A percentile compares a stretch with the other conserved stretches of the same genome.
These are phyloP conservation scores for Anthracocystis walkeri DNA, from an alignment of 1,284 basidiomycete genomes.

Conservation along the genomic window DNA sequence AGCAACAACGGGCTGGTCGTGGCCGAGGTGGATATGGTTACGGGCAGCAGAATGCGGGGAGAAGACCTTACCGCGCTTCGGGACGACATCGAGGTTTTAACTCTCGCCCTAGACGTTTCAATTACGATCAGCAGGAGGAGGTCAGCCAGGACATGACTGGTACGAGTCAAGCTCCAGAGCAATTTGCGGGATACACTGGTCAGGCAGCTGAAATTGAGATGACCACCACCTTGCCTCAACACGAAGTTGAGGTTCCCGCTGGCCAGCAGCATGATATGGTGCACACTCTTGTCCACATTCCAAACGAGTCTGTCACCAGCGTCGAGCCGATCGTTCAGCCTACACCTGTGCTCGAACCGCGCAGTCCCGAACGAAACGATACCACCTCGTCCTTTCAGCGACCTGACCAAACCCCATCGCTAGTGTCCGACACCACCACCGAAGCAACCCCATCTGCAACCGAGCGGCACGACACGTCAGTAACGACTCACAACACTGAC, in stretches of 20 bases:
- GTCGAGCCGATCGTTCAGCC: not conserved
- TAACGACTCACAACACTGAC: not conserved
- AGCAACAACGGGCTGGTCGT: not conserved
- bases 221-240: not conserved
- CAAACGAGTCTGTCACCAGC: not conserved
- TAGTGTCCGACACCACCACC: not conserved
- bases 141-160: not conserved
- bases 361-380: not conserved
- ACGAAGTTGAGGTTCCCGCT: not conserved
- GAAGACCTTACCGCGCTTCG: not conserved
- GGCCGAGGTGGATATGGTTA: slow-evolving; percentile 1
- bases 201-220: not conserved
- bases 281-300: not conserved
- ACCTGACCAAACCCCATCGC: not conserved
- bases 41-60: not conserved
- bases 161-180: not conserved
- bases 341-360: not conserved
- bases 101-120: slow-evolving; percentile 5
- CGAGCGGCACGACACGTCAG: not conserved
- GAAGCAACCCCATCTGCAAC: not conserved
- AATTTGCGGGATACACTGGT: not conserved
- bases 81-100: not conserved
- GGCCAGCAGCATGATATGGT: not conserved
- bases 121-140: not conserved
- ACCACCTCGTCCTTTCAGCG: not conserved